These are phyloP conservation scores for Hansenula anomala DNA, from an alignment of 1,139 yeast genomes.

Conservation along the genomic window DNA sequence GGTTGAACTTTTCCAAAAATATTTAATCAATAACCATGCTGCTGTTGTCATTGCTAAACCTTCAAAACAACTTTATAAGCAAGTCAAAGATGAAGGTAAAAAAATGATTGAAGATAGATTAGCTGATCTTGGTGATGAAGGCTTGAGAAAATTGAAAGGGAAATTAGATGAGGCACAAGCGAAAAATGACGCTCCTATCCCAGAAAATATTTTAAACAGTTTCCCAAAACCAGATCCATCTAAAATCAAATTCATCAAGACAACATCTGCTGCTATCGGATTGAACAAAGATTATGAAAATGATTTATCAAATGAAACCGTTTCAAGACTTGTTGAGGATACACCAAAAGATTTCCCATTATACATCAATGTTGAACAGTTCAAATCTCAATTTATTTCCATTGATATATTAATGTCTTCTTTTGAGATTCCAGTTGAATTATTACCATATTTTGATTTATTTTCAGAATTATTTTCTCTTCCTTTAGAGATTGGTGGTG, in stretches of 20 bases:
- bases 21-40: conserved; percentile 62
- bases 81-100: conserved; percentile 47
- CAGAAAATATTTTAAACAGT: conserved; percentile 52
- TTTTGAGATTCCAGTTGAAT: conserved; percentile 46
- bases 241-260: conserved; percentile 65
- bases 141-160: conserved; percentile 47
- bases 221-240: conserved; percentile 75
- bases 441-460: conserved; percentile 64
- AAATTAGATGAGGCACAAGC: conserved; percentile 57
- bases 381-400: conserved; percentile 76
- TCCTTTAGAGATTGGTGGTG: conserved; percentile 65
- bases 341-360: conserved; percentile 55
- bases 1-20: conserved; percentile 48
- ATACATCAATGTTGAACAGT: conserved; percentile 74
- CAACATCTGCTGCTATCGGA: conserved; percentile 47
- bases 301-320: conserved; percentile 21
- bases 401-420: conserved; percentile 65
- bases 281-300: conserved; percentile 28
- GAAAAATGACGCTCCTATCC: conserved; percentile 70
- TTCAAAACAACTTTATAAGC: conserved; percentile 55
- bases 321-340: conserved; percentile 26
- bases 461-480: conserved; percentile 64
- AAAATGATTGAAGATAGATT: conserved; percentile 45
- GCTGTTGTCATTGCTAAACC: conserved; percentile 76
- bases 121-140: conserved; percentile 51